Base-by-base conservation (phyloP, 2,329 filamentous ascomycete species). In the Colletotrichum simmondsii region DNA sequence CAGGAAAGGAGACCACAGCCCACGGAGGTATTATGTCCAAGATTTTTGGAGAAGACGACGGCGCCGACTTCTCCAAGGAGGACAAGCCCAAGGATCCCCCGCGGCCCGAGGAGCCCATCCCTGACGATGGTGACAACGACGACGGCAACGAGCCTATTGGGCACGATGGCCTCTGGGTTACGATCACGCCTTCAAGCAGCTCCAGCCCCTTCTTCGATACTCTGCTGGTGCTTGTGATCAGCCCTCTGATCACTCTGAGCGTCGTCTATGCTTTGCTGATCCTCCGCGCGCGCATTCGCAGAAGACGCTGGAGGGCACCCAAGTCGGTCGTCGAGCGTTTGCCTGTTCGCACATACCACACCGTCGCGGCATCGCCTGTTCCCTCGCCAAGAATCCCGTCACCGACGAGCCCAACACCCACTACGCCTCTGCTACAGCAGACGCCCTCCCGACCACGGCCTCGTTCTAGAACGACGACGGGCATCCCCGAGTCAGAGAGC, bases 141-240 rank as follows among this genome's bases (percentile, higher is more conserved):
- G 62, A 74, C 14, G 77, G 80, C 22, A 77, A 78, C 58, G 79
- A 84, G 32, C 81, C 74, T 19, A 83, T 87, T 49, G 85, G 87
- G 14, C 92, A 92, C 75, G 92, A 97, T 77, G 96, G 95, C 2
- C 89, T 99, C 5, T 98, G 95, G 95, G 95, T 99, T n/a, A 98
- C 97, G 8, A 91, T 99, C 68, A 97, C 95, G 1, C 97, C 95
- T 1, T 95, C 95, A 0, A 96, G 91, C 82, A 96, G 95, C 75
- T 93, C 93, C 5, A 97, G 93, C 77, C 95, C 97, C 0, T 98
- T 99, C 85, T 95, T 98, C 77, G 97, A 99, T 80, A 98, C 96
- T 0, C 88, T 99, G 3, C 87, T 98, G n/a, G 95, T 99, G 10
- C 87, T 99, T n/a, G 95, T 99, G 37, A 92, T 98, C 66, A 98